Percentiles rank a stretch among this genome's conserved stretches.
phyloP scores from a whole-genome alignment of 2,329 filamentous ascomycete species.

The Neocatenulostroma microsporum region DNA sequence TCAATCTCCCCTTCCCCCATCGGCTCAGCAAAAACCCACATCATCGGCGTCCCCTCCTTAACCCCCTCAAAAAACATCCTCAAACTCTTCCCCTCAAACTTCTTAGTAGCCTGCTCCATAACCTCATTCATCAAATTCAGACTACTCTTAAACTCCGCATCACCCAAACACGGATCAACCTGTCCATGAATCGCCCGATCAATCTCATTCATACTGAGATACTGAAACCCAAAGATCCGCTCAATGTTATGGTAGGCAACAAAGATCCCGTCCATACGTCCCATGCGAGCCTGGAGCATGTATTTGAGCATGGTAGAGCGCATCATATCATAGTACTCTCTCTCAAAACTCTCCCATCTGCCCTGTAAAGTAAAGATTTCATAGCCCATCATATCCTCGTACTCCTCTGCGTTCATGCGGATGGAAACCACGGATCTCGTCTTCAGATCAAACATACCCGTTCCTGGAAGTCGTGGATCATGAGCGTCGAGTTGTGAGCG shows the following conservation, averaged over 20 bases:
- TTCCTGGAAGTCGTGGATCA: conserved; percentile 76
- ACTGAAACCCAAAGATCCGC: conserved; percentile 96
- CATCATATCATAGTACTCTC: conserved; percentile 96
- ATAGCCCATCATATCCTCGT: conserved; percentile 71
- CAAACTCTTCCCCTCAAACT: conserved; percentile 57
- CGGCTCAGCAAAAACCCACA: conserved; percentile 88
- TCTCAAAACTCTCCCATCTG: conserved; percentile 82
- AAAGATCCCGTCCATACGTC: conserved; percentile 97
- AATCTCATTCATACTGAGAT: conserved; percentile 79
- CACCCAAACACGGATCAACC: conserved; percentile 57
- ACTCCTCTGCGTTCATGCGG: conserved; percentile 71
- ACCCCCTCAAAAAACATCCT: conserved; percentile 41
- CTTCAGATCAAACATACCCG: conserved; percentile 93
- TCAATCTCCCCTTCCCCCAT: conserved; percentile 65
- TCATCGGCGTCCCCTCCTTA: conserved; percentile 43
- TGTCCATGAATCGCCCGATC: conserved; percentile 84
- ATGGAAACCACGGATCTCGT: conserved; percentile 87
- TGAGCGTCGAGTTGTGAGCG: conserved; percentile 89
- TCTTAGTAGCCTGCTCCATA: conserved; percentile 63
- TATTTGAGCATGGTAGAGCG: conserved; percentile 92
- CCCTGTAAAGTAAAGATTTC: conserved; percentile 72
- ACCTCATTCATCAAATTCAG: conserved; percentile 70
- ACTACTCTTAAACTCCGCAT: conserved; percentile 79
- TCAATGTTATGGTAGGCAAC: conserved; percentile 92
- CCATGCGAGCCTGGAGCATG: conserved; percentile 91